A percentile compares a stretch with the other conserved stretches of the same genome.
phyloP scores from a whole-genome alignment of 2,329 filamentous ascomycete species.

The Claviceps monticola region DNA sequence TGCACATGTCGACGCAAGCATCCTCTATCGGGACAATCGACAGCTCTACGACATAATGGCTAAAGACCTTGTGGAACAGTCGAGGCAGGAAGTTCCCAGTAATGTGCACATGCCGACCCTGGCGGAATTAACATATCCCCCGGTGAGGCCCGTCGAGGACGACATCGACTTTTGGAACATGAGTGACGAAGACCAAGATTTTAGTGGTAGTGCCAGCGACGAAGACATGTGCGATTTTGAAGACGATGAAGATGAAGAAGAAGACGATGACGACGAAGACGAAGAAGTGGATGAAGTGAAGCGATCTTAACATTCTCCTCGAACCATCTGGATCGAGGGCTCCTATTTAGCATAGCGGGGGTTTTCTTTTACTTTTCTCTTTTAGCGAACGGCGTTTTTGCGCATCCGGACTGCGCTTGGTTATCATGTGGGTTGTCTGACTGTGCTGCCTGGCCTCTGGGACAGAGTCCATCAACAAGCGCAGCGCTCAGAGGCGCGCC shows the following conservation, averaged over 20 bases:
- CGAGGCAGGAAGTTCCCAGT: constrained; percentile 65
- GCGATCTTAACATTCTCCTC: not conserved
- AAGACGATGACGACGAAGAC: constrained; percentile 3
- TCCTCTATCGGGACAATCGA: constrained; percentile 66
- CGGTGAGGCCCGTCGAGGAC: constrained; percentile 46
- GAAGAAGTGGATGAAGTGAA: not conserved
- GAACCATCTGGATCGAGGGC: not conserved
- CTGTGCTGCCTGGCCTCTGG: not conserved
- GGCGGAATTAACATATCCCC: constrained; percentile 44
- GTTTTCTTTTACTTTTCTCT: not conserved
- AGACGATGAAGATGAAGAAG: constrained; percentile 37
- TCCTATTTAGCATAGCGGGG: constrained; percentile 5
- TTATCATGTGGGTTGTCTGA: not conserved
- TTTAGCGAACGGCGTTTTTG: constrained; percentile 2
- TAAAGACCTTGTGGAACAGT: constrained; percentile 53
- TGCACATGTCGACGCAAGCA: constrained; percentile 85
- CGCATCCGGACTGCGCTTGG: not conserved
- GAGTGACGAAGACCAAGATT: constrained; percentile 62
- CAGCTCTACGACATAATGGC: constrained; percentile 57
- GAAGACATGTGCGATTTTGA: constrained; percentile 48
- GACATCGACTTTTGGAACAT: constrained; percentile 77
- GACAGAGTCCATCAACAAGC: not conserved
- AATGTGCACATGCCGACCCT: constrained; percentile 74
- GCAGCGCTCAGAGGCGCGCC: not conserved
- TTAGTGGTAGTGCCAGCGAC: constrained; percentile 60